Percentiles rank a stretch among this genome's conserved stretches.
Conservation (phyloP, 768 basidiomycete species). For the Cyclocybe aegerita region DNA sequence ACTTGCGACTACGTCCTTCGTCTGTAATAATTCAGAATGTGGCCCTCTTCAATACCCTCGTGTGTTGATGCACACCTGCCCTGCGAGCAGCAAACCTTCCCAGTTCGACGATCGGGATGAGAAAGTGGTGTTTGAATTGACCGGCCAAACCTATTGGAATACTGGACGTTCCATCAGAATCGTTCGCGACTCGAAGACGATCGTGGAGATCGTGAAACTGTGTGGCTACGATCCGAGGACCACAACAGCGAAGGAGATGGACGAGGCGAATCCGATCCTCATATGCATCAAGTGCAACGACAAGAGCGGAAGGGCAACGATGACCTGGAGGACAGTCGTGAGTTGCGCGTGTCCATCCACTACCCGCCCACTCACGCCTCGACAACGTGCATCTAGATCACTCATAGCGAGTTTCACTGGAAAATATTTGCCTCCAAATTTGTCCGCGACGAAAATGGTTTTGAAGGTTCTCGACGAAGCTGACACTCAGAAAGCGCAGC, state of each 20-base stretch:
- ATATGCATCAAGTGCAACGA: slow-evolving; percentile 20
- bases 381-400: too few relatives aligned
- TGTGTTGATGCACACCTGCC: slow-evolving; percentile 9
- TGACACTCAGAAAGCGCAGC: too few relatives aligned
- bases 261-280: slow-evolving; percentile 19
- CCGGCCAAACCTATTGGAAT: slow-evolving; percentile 7
- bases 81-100: not conserved
- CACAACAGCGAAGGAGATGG: slow-evolving; percentile 23
- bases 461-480: too few relatives aligned
- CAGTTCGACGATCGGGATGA: too few relatives aligned
- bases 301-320: slow-evolving; percentile 13
- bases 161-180: not conserved
- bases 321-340: slow-evolving; percentile 22
- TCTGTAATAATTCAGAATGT: not conserved
- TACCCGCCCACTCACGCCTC: too few relatives aligned
- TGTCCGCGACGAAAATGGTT: too few relatives aligned
- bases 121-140: not conserved
- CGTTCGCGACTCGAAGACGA: not conserved
- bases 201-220: slow-evolving; percentile 12
- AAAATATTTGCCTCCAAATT: too few relatives aligned
- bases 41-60: slow-evolving; percentile 3
- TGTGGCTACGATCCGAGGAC: slow-evolving; percentile 23
- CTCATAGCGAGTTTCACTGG: too few relatives aligned
- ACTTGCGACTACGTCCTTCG: slow-evolving; percentile 26
- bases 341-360: not conserved